Evolutionary conservation across 768 basidiomycete species (phyloP), one percentile per base, ranked within the genome.

Genomic region (Cytidiella melzeri): DNA sequence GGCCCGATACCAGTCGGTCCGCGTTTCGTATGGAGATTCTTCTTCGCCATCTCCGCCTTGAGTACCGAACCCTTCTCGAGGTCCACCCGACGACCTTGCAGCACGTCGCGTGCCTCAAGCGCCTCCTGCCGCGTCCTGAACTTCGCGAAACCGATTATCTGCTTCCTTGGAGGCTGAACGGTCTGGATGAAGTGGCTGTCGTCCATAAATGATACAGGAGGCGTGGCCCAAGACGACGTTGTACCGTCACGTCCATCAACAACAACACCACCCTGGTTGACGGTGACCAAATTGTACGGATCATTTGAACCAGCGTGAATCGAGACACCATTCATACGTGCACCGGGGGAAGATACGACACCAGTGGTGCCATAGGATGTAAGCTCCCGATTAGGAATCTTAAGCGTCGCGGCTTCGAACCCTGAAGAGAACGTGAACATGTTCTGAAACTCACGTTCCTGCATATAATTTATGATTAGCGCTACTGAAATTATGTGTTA

Each of bases 31-130:
- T 99, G 95, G 34, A 99, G 68, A 62, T 99, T 98, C 79, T 99
- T 99, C 81, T 98, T 98, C 18, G 96, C 96, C 94, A 99, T 97
- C 69, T 98, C 96, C 19, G 95, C 96, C 67, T 97, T 98, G 34
- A 99, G 67, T 2, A 93, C 85, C 1, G 90, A 83, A 12, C 92
- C 92, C 60, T 92, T 92, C 67, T 97, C 89, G 26, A 88, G 81
- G 60, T 98, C 96, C 28, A 98, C 89, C 48, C 91, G 77, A 46
- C 86, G 76, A 4, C 95, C 93, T 63, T 94, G 92, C 4, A 99
- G 72, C 5, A 81, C 75, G 60, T 98, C 95, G 34, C 89, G 74
- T 7, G 96, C 96, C 11, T 81, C 80, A 1, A 96, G 65, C 0
- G 96, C 96, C 59, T 94, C 91, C 41, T 83, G 79, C 21, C 92